These are phyloP conservation scores for Volvariella surrecta DNA, from an alignment of 1,284 basidiomycete species.

Conservation along the genomic window DNA sequence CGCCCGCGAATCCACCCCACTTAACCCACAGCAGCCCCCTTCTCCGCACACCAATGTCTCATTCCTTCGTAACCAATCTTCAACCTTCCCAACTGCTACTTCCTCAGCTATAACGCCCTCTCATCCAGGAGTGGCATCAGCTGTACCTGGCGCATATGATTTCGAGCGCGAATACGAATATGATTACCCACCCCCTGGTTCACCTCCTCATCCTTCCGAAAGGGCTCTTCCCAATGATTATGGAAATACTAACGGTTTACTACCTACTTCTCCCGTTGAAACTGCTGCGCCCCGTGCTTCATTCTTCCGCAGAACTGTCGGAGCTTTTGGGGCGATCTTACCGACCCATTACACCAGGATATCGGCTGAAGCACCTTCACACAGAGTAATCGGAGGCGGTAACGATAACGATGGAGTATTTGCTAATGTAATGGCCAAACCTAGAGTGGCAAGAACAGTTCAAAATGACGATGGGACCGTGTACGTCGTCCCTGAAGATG, in stretches of 20 bases:
- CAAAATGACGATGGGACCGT: slow-evolving; percentile 51
- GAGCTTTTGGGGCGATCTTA: slow-evolving; percentile 60
- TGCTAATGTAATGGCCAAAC: slow-evolving; percentile 91
- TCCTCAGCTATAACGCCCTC: neutral
- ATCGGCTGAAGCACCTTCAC: slow-evolving; percentile 30
- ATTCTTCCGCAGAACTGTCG: slow-evolving; percentile 53
- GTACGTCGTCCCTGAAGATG: slow-evolving; percentile 68
- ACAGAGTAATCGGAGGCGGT: slow-evolving; percentile 57
- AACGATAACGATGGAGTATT: slow-evolving; percentile 93
- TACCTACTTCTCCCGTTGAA: slow-evolving; percentile 47
- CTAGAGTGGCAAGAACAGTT: slow-evolving; percentile 40
- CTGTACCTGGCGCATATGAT: slow-evolving; percentile 52
- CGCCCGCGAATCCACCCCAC: slow-evolving; percentile 30
- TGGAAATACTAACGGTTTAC: slow-evolving; percentile 75
- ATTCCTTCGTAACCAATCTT: slow-evolving; percentile 2
- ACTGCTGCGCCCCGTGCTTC: slow-evolving; percentile 33
- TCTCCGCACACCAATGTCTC: slow-evolving; percentile 6
- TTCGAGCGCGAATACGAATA: slow-evolving; percentile 72
- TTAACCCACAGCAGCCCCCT: slow-evolving; percentile 15
- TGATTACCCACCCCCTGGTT: slow-evolving; percentile 69
- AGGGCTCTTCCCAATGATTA: slow-evolving; percentile 57
- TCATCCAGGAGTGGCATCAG: neutral
- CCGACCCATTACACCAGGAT: slow-evolving; percentile 68
- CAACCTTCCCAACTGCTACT: neutral
- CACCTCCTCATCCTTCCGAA: slow-evolving; percentile 59